Evolutionary conservation across 306 rosid genomes (phyloP), one percentile per base, ranked within the genome.

Genomic region (Cicer pinnatifidum): DNA sequence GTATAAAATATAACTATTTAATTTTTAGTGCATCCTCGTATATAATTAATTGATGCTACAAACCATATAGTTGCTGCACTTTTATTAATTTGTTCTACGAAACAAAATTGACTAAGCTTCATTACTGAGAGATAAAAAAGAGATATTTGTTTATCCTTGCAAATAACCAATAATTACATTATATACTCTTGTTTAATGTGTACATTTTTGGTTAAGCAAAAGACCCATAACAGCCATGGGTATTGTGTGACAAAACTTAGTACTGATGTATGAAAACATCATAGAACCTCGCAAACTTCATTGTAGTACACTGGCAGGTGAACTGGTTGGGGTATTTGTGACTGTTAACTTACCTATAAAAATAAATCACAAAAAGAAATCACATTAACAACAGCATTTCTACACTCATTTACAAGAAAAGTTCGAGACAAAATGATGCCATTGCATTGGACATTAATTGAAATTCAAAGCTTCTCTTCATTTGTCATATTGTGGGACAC

Each of bases 341-440:
- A n/a, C 9, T 39, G 43, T 60, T 50, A 61, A 62, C 53, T 84
- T 77, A 81, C 81, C 85, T 77, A 38, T 6, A 67, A 45, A 57
- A 66, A 70, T 40, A 68, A 57, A 82, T 43, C 54, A 67, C 23
- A 13, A 40, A 1, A 58, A 2, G 57, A 58, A 58, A 51, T n/a
- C 75, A 57, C 54, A 56, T 17, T 11, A 59, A 37, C 45, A 62
- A 64, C 53, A n/a, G 9, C 43, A 51, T 50, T 60, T 39, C 35
- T 28, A 65, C 46, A 53, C 13, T 43, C 51, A 10, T 39, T 63
- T 63, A 38, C 12, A 77, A 6, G 39, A 41, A 46, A 12, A 53
- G 40, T 17, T 1, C 4, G 13, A 47, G 13, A 40, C 74, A 59
- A 15, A 62, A 61, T 61, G 20, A 74, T 58, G 67, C 15, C 12